Evolutionary conservation across 1,139 yeast species (phyloP).

Genomic region (Diutina siamensis): DNA sequence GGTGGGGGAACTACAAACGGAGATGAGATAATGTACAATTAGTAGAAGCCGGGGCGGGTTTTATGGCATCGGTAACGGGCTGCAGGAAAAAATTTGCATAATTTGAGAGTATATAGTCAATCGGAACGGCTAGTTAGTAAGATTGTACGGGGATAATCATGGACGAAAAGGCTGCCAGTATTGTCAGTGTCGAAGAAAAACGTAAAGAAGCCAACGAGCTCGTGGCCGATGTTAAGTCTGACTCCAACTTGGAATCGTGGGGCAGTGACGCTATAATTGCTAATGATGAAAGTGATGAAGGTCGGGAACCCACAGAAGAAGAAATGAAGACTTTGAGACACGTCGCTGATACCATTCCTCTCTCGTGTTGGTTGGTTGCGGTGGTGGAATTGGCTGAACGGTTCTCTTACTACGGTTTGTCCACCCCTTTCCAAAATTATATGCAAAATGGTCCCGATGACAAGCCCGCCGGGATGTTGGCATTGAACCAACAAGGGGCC

Average conservation of each 20-base stretch:
- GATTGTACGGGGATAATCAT: too few species aligned
- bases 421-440: conserved; percentile 69
- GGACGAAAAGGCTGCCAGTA: not conserved
- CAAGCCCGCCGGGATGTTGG: conserved; percentile 49
- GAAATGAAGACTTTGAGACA: conserved; percentile 31
- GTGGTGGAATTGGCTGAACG: conserved; percentile 74
- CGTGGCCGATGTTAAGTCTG: not conserved
- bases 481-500: conserved; percentile 24
- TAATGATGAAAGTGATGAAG: too few species aligned
- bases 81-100: too few species aligned
- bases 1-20: too few species aligned
- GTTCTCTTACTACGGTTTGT: conserved; percentile 66
- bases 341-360: conserved; percentile 28
- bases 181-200: not conserved
- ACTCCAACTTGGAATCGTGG: not conserved
- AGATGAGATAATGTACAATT: too few species aligned
- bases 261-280: too few species aligned
- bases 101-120: too few species aligned
- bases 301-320: conserved; percentile 22
- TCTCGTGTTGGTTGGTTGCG: conserved; percentile 57
- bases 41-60: too few species aligned
- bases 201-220: not conserved
- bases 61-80: too few species aligned
- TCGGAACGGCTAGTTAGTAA: too few species aligned
- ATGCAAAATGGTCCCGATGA: conserved; percentile 44